These are phyloP conservation scores for Colletotrichum abscissum DNA, from an alignment of 2,329 filamentous ascomycete species.

Conservation along the genomic window DNA sequence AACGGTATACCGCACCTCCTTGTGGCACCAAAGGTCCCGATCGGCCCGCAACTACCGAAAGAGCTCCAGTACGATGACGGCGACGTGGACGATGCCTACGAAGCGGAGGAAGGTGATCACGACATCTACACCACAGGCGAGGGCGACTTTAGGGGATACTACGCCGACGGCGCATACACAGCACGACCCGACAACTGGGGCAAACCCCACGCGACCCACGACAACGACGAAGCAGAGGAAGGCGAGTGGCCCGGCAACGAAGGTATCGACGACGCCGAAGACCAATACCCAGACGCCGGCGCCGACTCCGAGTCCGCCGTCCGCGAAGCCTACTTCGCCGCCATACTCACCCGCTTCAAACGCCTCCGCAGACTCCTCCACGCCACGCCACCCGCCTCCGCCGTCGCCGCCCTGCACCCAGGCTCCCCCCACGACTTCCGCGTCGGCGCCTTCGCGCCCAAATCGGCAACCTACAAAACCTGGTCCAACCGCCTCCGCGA, in stretches of 20 bases:
- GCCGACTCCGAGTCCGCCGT: conserved; percentile 53
- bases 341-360: conserved; percentile 73
- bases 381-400: conserved; percentile 62
- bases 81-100: conserved; percentile 41
- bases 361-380: conserved; percentile 73
- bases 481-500: conserved; percentile 65
- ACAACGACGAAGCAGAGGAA: conserved; percentile 40
- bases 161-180: conserved; percentile 83
- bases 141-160: conserved; percentile 72
- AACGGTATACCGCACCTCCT: conserved; percentile 77
- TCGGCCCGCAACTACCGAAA: conserved; percentile 62
- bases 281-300: conserved; percentile 40
- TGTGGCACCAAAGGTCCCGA: conserved; percentile 67
- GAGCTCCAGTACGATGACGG: conserved; percentile 48
- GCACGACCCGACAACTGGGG: conserved; percentile 61
- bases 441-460: conserved; percentile 64
- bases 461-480: conserved; percentile 58
- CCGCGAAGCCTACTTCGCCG: conserved; percentile 74
- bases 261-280: conserved; percentile 39
- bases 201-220: conserved; percentile 41
- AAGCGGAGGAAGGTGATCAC: conserved; percentile 49
- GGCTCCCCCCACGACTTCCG: conserved; percentile 62
- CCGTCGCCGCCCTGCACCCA: conserved; percentile 61
- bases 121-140: conserved; percentile 60
- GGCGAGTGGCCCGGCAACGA: conserved; percentile 41